A percentile compares a stretch with the other conserved stretches of the same genome.
phyloP scores from a whole-genome alignment of 2,329 filamentous ascomycete genomes.

The Lecanicillium sp. region DNA sequence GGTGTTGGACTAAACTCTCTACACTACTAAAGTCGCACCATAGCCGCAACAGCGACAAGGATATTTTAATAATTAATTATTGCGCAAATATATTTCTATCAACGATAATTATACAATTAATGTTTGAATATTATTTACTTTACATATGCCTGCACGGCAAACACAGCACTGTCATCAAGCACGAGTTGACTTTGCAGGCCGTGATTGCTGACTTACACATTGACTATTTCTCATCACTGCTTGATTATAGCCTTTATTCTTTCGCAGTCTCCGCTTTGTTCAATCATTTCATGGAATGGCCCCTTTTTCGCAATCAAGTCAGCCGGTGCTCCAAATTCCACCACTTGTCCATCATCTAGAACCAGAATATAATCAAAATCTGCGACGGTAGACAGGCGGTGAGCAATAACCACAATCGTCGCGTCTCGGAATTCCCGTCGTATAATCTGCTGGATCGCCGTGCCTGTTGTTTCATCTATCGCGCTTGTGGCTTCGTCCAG shows the following conservation, averaged over 20 bases:
- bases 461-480: constrained; percentile 8
- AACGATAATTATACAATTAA: too few species aligned
- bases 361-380: constrained; percentile 10
- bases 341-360: constrained; percentile 3
- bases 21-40: too few species aligned
- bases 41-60: too few species aligned
- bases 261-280: constrained; percentile 1
- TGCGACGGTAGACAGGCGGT: constrained; percentile 6
- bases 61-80: too few species aligned
- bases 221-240: neutral
- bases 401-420: constrained; percentile 9
- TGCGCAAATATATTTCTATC: too few species aligned
- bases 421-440: constrained; percentile 4
- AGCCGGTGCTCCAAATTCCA: constrained; percentile 2
- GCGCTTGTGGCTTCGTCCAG: constrained; percentile 11
- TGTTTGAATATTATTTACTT: too few species aligned
- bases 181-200: too few species aligned
- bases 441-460: constrained; percentile 6
- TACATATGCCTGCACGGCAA: too few species aligned
- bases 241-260: neutral
- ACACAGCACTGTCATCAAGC: too few species aligned
- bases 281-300: constrained; percentile 7
- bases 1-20: too few species aligned
- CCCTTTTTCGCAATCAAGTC: constrained; percentile 4
- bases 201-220: too few species aligned